A percentile compares a stretch with the other conserved stretches of the same genome.
phyloP scores from a whole-genome alignment of 1,284 basidiomycete genomes.

The Xerocomus cyaneibrunnescens region DNA sequence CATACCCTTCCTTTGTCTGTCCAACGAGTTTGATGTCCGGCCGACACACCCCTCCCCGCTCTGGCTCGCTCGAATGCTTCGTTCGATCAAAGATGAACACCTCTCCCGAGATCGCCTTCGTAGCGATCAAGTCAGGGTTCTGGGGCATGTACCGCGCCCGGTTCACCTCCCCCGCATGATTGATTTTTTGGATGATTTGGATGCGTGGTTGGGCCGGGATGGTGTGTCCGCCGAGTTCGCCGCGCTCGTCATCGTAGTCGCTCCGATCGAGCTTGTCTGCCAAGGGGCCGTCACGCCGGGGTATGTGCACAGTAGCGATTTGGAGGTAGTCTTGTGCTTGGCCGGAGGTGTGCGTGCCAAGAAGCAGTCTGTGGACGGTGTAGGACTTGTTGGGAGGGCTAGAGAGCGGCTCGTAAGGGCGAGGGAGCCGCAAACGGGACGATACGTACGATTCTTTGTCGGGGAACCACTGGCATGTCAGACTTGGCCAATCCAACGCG shows the following conservation, averaged over 20 bases:
- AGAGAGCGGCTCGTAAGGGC: neutral
- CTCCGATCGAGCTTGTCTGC: slow-evolving; percentile 74
- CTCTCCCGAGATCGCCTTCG: slow-evolving; percentile 88
- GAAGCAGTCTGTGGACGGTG: slow-evolving; percentile 88
- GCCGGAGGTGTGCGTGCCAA: slow-evolving; percentile 97
- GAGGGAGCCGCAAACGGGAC: neutral
- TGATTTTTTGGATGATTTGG: slow-evolving; percentile 92
- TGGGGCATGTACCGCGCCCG: slow-evolving; percentile 98
- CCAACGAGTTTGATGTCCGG: slow-evolving; percentile 92
- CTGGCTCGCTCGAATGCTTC: slow-evolving; percentile 93
- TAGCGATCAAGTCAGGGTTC: slow-evolving; percentile 96
- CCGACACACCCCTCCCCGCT: slow-evolving; percentile 78
- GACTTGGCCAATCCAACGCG: slow-evolving; percentile 95
- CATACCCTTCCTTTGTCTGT: slow-evolving; percentile 91
- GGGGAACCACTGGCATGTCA: slow-evolving; percentile 99
- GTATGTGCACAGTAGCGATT: slow-evolving; percentile 93
- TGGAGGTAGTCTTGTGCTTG: slow-evolving; percentile 96
- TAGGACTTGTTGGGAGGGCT: slow-evolving; percentile 89
- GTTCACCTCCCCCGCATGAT: slow-evolving; percentile 96
- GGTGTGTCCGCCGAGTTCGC: slow-evolving; percentile 86
- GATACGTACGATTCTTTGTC: slow-evolving; percentile 85
- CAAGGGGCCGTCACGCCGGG: slow-evolving; percentile 67
- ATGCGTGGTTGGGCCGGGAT: slow-evolving; percentile 79
- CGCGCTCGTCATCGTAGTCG: slow-evolving; percentile 92
- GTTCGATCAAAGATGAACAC: slow-evolving; percentile 96